Evolutionary conservation across 2,329 filamentous ascomycete genomes (phyloP).

Genomic region (Beauveria australis): DNA sequence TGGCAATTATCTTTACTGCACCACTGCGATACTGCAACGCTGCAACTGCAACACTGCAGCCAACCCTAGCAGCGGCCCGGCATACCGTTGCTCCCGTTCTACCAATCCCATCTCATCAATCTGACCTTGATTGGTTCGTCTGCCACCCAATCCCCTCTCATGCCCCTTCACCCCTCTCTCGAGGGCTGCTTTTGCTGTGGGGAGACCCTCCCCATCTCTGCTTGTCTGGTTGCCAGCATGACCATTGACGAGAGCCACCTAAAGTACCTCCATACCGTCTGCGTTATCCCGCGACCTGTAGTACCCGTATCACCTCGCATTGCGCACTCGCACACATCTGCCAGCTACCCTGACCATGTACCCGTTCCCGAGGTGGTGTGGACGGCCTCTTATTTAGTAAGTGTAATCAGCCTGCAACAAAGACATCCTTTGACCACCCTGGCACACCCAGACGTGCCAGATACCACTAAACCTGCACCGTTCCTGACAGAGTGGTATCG

Average conservation of each 20-base stretch:
- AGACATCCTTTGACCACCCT: not conserved
- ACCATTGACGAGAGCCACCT: conserved; percentile 1
- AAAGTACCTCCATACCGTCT: not conserved
- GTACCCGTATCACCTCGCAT: conserved; percentile 9
- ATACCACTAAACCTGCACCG: not conserved
- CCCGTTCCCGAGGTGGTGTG: conserved; percentile 2
- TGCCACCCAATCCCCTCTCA: not conserved
- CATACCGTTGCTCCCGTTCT: not conserved
- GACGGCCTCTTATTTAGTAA: not conserved
- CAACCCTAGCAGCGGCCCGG: conserved; percentile 8
- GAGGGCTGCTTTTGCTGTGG: conserved; percentile 8
- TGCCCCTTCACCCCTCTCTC: not conserved
- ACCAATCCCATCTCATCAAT: conserved; percentile 4
- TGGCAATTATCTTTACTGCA: too few relatives aligned
- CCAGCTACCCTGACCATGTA: not conserved
- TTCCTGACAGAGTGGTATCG: conserved; percentile 9
- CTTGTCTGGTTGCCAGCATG: conserved; percentile 2
- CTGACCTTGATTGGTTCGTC: not conserved
- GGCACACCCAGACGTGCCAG: not conserved
- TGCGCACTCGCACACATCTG: not conserved
- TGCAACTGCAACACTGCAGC: not conserved
- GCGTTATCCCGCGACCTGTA: not conserved
- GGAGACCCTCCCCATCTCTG: not conserved
- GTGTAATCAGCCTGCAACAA: not conserved
- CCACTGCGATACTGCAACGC: too few relatives aligned